Evolutionary conservation across 148 eudicot species (phyloP).

Genomic region (Nepenthes gracilis): DNA sequence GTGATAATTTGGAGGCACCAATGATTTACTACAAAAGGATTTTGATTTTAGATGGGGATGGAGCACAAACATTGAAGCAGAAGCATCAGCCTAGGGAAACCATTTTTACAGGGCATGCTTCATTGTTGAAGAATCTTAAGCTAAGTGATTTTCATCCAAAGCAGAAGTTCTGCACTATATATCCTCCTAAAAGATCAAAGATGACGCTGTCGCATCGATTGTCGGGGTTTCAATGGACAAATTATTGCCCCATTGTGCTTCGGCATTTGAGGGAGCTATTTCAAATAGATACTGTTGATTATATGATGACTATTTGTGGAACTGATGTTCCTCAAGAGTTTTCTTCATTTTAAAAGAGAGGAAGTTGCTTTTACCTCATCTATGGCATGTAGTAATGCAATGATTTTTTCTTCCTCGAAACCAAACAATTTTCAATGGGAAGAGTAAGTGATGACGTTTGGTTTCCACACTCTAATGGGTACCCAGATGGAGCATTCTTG

Average conservation of each 20-base stretch:
- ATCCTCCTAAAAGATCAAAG: constrained; percentile 83
- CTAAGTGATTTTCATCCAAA: constrained; percentile 40
- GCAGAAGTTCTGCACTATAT: constrained; percentile 91
- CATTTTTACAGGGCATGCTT: constrained; percentile 57
- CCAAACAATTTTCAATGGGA: too few species aligned
- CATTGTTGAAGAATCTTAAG: constrained; percentile 35
- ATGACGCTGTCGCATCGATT: constrained; percentile 81
- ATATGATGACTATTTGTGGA: constrained; percentile 91
- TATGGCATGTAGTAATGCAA: too few species aligned
- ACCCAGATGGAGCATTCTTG: too few species aligned
- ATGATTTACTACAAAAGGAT: not conserved
- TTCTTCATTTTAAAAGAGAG: constrained; percentile 94
- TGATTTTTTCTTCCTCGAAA: too few species aligned
- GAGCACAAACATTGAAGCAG: constrained; percentile 2
- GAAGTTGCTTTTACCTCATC: constrained; percentile 78
- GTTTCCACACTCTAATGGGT: too few species aligned
- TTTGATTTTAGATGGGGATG: constrained; percentile 7
- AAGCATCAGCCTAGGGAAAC: constrained; percentile 55
- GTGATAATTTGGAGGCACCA: constrained; percentile 13
- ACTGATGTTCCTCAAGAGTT: constrained; percentile 81
- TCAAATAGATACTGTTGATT: constrained; percentile 96
- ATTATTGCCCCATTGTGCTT: constrained; percentile 87
- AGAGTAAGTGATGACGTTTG: too few species aligned
- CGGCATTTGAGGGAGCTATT: constrained; percentile 87
- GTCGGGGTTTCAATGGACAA: constrained; percentile 79